A percentile compares a stretch with the other conserved stretches of the same genome.
Evolutionary conservation across 2,329 filamentous ascomycete species (phyloP).

Genomic region (Colletotrichum sp.): DNA sequence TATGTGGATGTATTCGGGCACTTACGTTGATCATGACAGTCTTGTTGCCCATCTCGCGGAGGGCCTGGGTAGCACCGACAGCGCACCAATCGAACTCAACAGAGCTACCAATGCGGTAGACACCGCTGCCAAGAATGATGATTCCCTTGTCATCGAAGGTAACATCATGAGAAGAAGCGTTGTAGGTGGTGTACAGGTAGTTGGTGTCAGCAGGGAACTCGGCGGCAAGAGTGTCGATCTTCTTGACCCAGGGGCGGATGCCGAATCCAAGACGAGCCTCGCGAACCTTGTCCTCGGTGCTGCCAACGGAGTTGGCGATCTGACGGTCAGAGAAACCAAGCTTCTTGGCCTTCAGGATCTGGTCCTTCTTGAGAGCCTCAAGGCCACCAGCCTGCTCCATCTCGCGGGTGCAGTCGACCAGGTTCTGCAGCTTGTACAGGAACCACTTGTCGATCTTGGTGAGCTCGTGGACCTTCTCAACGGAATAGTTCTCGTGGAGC

Average conservation of each 20-base stretch:
- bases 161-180: conserved; percentile 91
- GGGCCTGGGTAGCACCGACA: conserved; percentile 83
- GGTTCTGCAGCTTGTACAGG: conserved; percentile 96
- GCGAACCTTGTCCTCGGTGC: conserved; percentile 88
- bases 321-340: conserved; percentile 97
- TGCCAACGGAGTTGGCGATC: conserved; percentile 84
- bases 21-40: conserved; percentile 93
- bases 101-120: conserved; percentile 96
- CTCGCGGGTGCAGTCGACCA: conserved; percentile 88
- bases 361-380: conserved; percentile 84
- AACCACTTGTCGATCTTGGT: conserved; percentile 99
- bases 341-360: conserved; percentile 92
- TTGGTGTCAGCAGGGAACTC: conserved; percentile 96
- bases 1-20: conserved; percentile 21
- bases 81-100: conserved; percentile 99
- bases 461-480: conserved; percentile 89
- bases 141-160: conserved; percentile 91
- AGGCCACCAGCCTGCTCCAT: conserved; percentile 85
- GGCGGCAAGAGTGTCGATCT: conserved; percentile 95
- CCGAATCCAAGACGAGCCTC: conserved; percentile 84
- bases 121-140: conserved; percentile 89
- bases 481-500: conserved; percentile 94
- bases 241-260: conserved; percentile 96
- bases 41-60: conserved; percentile 90
- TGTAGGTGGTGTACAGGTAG: conserved; percentile 98